Evolutionary conservation across 1,284 basidiomycete genomes (phyloP).

Genomic region (Cryptococcus hybrid): DNA sequence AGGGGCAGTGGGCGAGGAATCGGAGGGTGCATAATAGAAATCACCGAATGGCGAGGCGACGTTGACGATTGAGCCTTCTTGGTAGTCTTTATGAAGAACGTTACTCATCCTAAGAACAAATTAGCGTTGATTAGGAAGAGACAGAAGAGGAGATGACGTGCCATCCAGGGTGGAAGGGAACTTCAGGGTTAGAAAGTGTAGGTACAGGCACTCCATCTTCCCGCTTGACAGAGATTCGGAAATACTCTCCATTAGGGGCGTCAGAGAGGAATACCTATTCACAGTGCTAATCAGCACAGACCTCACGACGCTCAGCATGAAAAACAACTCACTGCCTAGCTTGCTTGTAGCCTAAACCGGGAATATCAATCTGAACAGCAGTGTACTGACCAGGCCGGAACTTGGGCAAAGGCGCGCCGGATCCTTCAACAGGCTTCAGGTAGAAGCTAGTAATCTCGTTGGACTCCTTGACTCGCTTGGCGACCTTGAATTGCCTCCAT

Average conservation of each 20-base stretch:
- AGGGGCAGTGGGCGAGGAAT: slow-evolving; percentile 18
- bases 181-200: slow-evolving; percentile 3
- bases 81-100: slow-evolving; percentile 25
- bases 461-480: slow-evolving; percentile 25
- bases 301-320: not conserved
- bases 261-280: slow-evolving; percentile 35
- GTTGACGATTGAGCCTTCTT: slow-evolving; percentile 26
- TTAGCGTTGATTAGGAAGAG: slow-evolving; percentile 1
- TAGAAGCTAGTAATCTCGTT: slow-evolving; percentile 30
- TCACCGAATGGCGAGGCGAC: slow-evolving; percentile 33
- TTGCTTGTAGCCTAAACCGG: slow-evolving; percentile 21
- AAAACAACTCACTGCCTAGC: slow-evolving; percentile 17
- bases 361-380: slow-evolving; percentile 22
- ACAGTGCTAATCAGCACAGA: not conserved
- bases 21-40: slow-evolving; percentile 25
- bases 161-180: slow-evolving; percentile 18
- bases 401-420: slow-evolving; percentile 18
- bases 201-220: slow-evolving; percentile 18
- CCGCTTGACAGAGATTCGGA: slow-evolving; percentile 36
- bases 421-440: slow-evolving; percentile 27
- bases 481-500: slow-evolving; percentile 32
- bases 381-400: slow-evolving; percentile 40
- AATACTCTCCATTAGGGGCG: slow-evolving; percentile 22
- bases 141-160: not conserved
- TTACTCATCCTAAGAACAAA: slow-evolving; percentile 12